These are phyloP conservation scores for Mycena indigotica DNA, from an alignment of 768 basidiomycete species.

Conservation along the genomic window DNA sequence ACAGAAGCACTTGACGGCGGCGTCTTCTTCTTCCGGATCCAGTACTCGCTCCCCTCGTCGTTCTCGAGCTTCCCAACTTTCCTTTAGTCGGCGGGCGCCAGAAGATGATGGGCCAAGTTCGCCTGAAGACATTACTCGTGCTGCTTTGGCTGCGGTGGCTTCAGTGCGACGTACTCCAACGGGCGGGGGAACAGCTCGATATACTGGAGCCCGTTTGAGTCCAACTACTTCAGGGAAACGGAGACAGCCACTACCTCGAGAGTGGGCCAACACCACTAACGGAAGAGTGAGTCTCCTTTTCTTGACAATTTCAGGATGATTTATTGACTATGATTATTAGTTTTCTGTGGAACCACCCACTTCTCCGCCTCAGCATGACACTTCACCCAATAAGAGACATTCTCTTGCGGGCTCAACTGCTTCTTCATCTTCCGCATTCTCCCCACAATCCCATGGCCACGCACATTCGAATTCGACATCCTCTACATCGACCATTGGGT, in stretches of 20 bases:
- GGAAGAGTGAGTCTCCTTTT: conserved; percentile 10
- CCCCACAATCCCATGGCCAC: conserved; percentile 17
- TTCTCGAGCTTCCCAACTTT: conserved; percentile 8
- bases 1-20: conserved; percentile 29
- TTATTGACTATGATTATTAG: background rate
- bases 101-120: conserved; percentile 22
- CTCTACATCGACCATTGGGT: conserved; percentile 20
- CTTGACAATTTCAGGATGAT: background rate
- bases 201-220: conserved; percentile 27
- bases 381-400: conserved; percentile 22
- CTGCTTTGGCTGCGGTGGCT: conserved; percentile 64
- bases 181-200: conserved; percentile 18
- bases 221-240: conserved; percentile 16
- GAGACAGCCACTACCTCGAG: conserved; percentile 50
- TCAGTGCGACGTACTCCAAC: conserved; percentile 56
- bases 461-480: conserved; percentile 25
- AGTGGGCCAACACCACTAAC: conserved; percentile 32
- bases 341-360: conserved; percentile 16
- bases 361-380: conserved; percentile 17
- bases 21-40: conserved; percentile 25
- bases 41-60: conserved; percentile 32
- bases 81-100: conserved; percentile 23
- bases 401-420: conserved; percentile 29
- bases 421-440: conserved; percentile 23
- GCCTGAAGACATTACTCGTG: conserved; percentile 48